A percentile compares a stretch with the other conserved stretches of the same genome.
phyloP scores from a whole-genome alignment of 257 asterid genomes.

The Nicotiana attenuata region DNA sequence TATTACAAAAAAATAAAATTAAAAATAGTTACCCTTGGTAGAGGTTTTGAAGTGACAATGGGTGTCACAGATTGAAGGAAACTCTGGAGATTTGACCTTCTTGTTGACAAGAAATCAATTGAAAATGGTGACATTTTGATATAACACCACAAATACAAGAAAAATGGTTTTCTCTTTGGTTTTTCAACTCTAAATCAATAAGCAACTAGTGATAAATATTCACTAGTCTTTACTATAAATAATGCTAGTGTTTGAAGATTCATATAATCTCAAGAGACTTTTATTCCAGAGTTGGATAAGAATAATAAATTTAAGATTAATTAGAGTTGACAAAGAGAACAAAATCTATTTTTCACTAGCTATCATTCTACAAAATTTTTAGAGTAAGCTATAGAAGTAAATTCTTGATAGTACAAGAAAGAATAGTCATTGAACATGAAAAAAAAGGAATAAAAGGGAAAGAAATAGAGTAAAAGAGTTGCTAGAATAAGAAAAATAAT shows the following conservation, averaged over 20 bases:
- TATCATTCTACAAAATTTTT: background rate
- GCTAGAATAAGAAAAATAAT: background rate
- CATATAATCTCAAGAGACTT: background rate
- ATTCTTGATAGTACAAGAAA: background rate
- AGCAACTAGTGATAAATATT: background rate
- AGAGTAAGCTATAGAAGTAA: background rate
- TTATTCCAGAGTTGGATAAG: background rate
- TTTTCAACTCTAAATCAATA: background rate
- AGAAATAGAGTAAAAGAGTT: background rate
- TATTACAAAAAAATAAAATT: background rate
- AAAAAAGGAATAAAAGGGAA: too few species aligned
- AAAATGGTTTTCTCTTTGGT: background rate
- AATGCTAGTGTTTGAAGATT: background rate
- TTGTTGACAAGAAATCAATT: conserved; percentile 1
- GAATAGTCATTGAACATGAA: background rate
- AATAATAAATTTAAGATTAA: background rate
- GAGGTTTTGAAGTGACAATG: conserved; percentile 13
- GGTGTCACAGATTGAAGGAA: conserved; percentile 23
- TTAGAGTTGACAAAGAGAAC: background rate
- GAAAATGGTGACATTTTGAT: background rate
- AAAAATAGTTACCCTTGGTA: conserved; percentile 12
- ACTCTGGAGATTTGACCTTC: conserved; percentile 17
- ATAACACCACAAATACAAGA: background rate
- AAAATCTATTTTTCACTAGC: background rate
- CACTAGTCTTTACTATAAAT: background rate